Evolutionary conservation across 129 eudicot species (phyloP).

Genomic region (Ambrosia trifida): DNA sequence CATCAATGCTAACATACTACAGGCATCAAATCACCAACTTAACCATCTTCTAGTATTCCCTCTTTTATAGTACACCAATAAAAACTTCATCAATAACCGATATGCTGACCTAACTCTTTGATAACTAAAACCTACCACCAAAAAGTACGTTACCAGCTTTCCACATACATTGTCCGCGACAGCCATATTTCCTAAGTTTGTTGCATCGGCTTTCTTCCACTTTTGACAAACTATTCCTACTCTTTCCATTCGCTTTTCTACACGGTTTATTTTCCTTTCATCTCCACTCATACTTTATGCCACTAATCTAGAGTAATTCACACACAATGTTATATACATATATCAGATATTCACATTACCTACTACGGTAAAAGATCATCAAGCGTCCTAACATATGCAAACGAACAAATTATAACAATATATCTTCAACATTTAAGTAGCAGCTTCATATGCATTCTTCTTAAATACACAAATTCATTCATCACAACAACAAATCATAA

Average conservation of each 20-base stretch:
- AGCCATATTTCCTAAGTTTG: constrained; percentile 8
- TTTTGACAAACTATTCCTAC: constrained; percentile 23
- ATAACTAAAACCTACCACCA: constrained; percentile 18
- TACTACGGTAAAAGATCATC: constrained; percentile 5
- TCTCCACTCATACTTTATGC: constrained; percentile 9
- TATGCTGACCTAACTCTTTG: constrained; percentile 30
- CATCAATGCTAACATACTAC: constrained; percentile 2
- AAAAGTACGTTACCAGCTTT: constrained; percentile 32
- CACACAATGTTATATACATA: constrained; percentile 4
- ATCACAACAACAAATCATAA: constrained; percentile 11
- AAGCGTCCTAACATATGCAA: constrained; percentile 10
- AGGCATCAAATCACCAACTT: not conserved
- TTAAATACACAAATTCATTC: constrained; percentile 25
- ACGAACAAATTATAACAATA: not conserved
- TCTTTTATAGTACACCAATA: constrained; percentile 1
- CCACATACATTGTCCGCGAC: constrained; percentile 17
- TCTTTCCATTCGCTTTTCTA: constrained; percentile 11
- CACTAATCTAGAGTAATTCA: constrained; percentile 3
- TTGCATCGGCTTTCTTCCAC: constrained; percentile 20
- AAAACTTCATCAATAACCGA: not conserved
- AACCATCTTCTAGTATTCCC: constrained; percentile 11
- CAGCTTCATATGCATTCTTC: constrained; percentile 22
- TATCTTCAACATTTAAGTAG: constrained; percentile 12
- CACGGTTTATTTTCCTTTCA: constrained; percentile 4
- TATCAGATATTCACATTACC: constrained; percentile 1